Percentiles rank a stretch among this genome's conserved stretches.
Evolutionary conservation across 306 rosid genomes (phyloP).

Genomic region (Vicia villosa): DNA sequence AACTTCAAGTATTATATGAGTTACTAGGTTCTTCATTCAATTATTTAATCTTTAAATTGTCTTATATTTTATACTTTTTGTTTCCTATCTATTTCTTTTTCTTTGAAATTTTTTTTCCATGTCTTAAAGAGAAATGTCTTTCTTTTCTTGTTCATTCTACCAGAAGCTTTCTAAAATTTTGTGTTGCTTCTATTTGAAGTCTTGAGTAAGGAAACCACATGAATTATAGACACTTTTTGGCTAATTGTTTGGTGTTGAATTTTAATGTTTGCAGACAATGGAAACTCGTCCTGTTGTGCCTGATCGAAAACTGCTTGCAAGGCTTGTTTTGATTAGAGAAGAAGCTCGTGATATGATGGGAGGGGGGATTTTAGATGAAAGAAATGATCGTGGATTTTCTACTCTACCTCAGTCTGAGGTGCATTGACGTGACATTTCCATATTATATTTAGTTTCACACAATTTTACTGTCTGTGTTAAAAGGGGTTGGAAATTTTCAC

Average conservation of each 20-base stretch:
- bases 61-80: not conserved
- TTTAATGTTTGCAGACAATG: conserved; percentile 63
- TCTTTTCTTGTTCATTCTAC: not conserved
- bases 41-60: not conserved
- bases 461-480: conserved; percentile 28
- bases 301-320: conserved; percentile 87
- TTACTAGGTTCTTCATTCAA: not conserved
- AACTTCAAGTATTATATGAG: conserved; percentile 23
- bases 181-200: not conserved
- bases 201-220: conserved; percentile 1
- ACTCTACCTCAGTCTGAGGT: conserved; percentile 97
- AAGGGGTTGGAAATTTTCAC: conserved; percentile 2
- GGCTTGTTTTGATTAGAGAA: conserved; percentile 97
- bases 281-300: conserved; percentile 90
- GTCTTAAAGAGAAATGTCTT: conserved; percentile 6
- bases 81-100: not conserved
- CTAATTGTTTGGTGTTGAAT: conserved; percentile 6
- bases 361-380: conserved; percentile 88
- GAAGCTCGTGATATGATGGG: conserved; percentile 99
- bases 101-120: not conserved
- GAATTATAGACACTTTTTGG: conserved; percentile 19
- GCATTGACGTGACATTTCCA: conserved; percentile 31
- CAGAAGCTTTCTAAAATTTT: not conserved
- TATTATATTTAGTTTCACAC: conserved; percentile 19
- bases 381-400: conserved; percentile 84